A percentile compares a stretch with the other conserved stretches of the same genome.
Evolutionary conservation across 768 basidiomycete genomes (phyloP).

Genomic region (Dioszegia aurantiaca): DNA sequence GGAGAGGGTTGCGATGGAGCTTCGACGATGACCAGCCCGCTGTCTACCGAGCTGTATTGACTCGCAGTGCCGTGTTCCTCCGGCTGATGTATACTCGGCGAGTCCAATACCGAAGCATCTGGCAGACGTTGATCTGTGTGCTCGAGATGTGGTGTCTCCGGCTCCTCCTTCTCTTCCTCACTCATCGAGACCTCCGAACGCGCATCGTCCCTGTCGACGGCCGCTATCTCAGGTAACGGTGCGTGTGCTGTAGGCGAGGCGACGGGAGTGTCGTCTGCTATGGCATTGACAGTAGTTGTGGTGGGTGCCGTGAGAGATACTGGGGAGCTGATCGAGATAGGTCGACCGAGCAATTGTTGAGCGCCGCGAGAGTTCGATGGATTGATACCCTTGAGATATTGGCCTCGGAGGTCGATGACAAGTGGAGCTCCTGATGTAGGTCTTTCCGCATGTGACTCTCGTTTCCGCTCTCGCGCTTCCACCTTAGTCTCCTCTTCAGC

Average conservation of each 20-base stretch:
- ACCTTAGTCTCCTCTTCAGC: not conserved
- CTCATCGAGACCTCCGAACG: not conserved
- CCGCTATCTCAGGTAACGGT: not conserved
- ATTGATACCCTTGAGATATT: slow-evolving; percentile 6
- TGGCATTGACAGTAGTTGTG: not conserved
- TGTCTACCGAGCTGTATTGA: slow-evolving; percentile 11
- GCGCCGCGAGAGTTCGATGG: slow-evolving; percentile 8
- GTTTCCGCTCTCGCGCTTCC: too few relatives aligned
- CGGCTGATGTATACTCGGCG: not conserved
- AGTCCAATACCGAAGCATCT: not conserved
- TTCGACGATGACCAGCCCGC: slow-evolving; percentile 8
- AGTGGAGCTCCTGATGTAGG: not conserved
- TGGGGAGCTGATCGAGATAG: not conserved
- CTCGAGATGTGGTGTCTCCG: slow-evolving; percentile 1
- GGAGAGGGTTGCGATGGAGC: slow-evolving; percentile 3
- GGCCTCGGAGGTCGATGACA: slow-evolving; percentile 5
- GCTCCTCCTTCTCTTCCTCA: slow-evolving; percentile 1
- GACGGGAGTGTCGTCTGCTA: not conserved
- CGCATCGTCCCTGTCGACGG: not conserved
- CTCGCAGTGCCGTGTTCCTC: not conserved
- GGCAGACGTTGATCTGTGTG: not conserved
- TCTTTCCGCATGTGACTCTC: not conserved
- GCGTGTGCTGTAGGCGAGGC: not conserved
- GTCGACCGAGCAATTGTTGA: not conserved
- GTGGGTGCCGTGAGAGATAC: not conserved